These are phyloP conservation scores for Cichorium intybus DNA, from an alignment of 140 eudicot genomes.

Conservation along the genomic window DNA sequence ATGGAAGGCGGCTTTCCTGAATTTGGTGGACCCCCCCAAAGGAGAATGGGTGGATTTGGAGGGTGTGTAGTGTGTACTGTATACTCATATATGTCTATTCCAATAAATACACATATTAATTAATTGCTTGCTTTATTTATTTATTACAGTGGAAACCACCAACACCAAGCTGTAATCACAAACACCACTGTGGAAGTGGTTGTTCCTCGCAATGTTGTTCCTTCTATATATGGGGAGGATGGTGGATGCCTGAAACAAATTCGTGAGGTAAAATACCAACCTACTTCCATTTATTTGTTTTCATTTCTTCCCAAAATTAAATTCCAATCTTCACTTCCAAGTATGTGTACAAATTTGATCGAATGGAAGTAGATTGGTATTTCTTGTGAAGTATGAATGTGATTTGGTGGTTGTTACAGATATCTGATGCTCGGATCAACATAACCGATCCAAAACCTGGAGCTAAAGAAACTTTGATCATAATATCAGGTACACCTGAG, in stretches of 20 bases:
- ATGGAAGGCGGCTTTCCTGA: constrained; percentile 72
- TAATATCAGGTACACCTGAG: constrained; percentile 92
- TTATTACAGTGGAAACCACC: constrained; percentile 67
- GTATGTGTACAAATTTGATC: too few species aligned
- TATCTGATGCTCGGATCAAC: constrained; percentile 82
- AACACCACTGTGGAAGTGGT: constrained; percentile 96
- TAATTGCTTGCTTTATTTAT: too few species aligned
- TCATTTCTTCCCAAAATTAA: too few species aligned
- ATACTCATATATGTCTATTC: neutral
- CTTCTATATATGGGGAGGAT: constrained; percentile 89
- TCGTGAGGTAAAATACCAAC: constrained; percentile 94
- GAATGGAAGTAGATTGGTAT: too few species aligned
- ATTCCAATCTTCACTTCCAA: too few species aligned
- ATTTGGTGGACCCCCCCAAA: constrained; percentile 57
- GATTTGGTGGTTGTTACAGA: constrained; percentile 42
- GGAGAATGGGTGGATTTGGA: constrained; percentile 84
- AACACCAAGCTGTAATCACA: constrained; percentile 72
- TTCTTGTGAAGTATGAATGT: neutral
- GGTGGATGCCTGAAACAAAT: constrained; percentile 93
- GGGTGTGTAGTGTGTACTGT: constrained; percentile 52
- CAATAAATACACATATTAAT: too few species aligned
- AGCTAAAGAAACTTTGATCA: constrained; percentile 66
- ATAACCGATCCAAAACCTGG: constrained; percentile 86
- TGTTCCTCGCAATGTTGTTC: constrained; percentile 84
- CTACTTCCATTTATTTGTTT: too few species aligned